phyloP scores from a whole-genome alignment of 2,329 filamentous ascomycete genomes.

The Sporothrix pallida region DNA sequence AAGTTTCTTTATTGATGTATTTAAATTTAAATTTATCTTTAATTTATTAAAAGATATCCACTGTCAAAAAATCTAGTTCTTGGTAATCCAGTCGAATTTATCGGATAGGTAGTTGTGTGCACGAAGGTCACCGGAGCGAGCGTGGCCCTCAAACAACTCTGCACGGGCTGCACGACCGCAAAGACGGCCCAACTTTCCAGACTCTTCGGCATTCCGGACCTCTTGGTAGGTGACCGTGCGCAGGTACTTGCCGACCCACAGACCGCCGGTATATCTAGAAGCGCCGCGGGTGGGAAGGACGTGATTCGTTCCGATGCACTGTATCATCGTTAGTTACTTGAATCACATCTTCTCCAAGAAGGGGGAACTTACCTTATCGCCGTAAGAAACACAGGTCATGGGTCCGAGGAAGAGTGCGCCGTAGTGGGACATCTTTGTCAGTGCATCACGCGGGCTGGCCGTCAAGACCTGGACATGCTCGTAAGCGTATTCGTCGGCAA shows the following conservation, averaged over 20 bases:
- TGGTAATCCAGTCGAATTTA: slow-evolving; percentile 50
- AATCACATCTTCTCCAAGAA: too few species aligned
- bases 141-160: slow-evolving; percentile 61
- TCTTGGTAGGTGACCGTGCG: slow-evolving; percentile 60
- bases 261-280: slow-evolving; percentile 56
- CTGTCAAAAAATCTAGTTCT: too few species aligned
- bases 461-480: slow-evolving; percentile 61
- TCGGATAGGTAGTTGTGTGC: slow-evolving; percentile 53
- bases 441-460: slow-evolving; percentile 51
- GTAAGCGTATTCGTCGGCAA: slow-evolving; percentile 55
- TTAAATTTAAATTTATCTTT: too few species aligned
- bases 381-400: slow-evolving; percentile 59
- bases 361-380: slow-evolving; percentile 59
- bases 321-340: not conserved
- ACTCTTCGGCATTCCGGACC: slow-evolving; percentile 50
- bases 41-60: too few species aligned
- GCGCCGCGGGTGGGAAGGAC: slow-evolving; percentile 57
- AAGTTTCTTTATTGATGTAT: too few species aligned
- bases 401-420: slow-evolving; percentile 59
- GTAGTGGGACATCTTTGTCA: slow-evolving; percentile 58
- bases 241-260: slow-evolving; percentile 61
- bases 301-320: slow-evolving; percentile 62
- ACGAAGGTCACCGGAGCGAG: slow-evolving; percentile 56
- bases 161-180: slow-evolving; percentile 56
- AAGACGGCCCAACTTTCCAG: slow-evolving; percentile 54